Evolutionary conservation across 2,329 filamentous ascomycete genomes (phyloP), one percentile per base, ranked within the genome.

Genomic region (Arthroderma sp.): DNA sequence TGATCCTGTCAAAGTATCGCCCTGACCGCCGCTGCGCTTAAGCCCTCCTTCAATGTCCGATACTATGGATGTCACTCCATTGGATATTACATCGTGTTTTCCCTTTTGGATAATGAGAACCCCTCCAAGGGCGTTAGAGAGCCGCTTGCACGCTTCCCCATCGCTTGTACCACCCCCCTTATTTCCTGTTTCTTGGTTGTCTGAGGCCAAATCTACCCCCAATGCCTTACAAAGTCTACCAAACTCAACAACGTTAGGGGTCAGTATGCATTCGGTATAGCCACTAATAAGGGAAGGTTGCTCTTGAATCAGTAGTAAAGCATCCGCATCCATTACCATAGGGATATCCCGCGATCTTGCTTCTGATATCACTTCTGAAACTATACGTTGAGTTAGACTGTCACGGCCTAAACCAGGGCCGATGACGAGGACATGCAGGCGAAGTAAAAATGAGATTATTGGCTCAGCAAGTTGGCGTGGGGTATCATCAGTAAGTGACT

Each of bases 201-300:
- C 54, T 11, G 57, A 54, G 41, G 34, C 2, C 0, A 75, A 70
- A 48, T 86, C 75, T 44, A 94, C 68, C 3, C 78, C 77, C 47
- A 91, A 71, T 1, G 78, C 74, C 61, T 86, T 82, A 47, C 86
- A 88, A 36, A 98, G 63, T 8, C 88, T 73, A 1, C 75, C 80
- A 59, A 96, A 96, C 62, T 98, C 91, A 4, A 94, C 86, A 0
- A 95, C 83, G 52, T 98, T 98, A 1, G 91, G 91, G 36, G 91
- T 98, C 46, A 98, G 67, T 43, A 98, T 85, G 43, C 85, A 93
- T 48, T 85, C 77, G 39, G 72, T 73, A 67, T 89, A 96, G 0
- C 87, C 88, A 22, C 77, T 73, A 1, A 98, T 77, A 1, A 96
- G 67, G 31, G 79, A 79, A 0, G 87, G 88, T 41, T 81, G 68